A percentile compares a stretch with the other conserved stretches of the same genome.
Evolutionary conservation across 2,329 filamentous ascomycete genomes (phyloP).

Genomic region (Aspergillus nomiae): DNA sequence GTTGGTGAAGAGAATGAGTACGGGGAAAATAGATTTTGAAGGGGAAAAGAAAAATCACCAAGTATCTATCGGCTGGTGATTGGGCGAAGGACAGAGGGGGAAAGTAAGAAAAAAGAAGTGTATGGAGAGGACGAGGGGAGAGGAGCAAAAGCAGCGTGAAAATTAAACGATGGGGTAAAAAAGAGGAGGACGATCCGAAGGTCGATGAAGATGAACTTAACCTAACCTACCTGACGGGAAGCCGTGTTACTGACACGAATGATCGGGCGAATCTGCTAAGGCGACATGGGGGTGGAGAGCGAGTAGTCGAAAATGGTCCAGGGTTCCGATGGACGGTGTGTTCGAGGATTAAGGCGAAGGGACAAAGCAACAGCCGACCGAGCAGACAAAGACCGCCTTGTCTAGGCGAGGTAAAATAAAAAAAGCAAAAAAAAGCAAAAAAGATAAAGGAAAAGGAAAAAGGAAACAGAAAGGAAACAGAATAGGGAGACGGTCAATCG

Average conservation of each 20-base stretch:
- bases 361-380: neutral
- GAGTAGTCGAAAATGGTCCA: conserved; percentile 10
- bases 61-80: neutral
- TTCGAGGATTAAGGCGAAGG: conserved; percentile 3
- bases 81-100: conserved; percentile 3
- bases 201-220: conserved; percentile 14
- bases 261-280: conserved; percentile 28
- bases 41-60: neutral
- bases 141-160: conserved; percentile 2
- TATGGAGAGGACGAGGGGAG: conserved; percentile 8
- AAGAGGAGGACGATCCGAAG: neutral
- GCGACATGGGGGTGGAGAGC: conserved; percentile 31
- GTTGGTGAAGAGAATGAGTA: neutral
- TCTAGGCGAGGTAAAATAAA: conserved; percentile 6
- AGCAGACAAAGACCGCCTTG: conserved; percentile 5
- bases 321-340: conserved; percentile 13
- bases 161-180: conserved; percentile 8
- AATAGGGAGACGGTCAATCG: conserved; percentile 2
- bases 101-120: conserved; percentile 1
- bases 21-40: conserved; percentile 3
- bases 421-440: neutral
- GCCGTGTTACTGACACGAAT: conserved; percentile 31
- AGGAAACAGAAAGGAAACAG: neutral
- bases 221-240: conserved; percentile 29
- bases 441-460: neutral